phyloP scores from a whole-genome alignment of 2,329 filamentous ascomycete species.

The Fusarium sp. region DNA sequence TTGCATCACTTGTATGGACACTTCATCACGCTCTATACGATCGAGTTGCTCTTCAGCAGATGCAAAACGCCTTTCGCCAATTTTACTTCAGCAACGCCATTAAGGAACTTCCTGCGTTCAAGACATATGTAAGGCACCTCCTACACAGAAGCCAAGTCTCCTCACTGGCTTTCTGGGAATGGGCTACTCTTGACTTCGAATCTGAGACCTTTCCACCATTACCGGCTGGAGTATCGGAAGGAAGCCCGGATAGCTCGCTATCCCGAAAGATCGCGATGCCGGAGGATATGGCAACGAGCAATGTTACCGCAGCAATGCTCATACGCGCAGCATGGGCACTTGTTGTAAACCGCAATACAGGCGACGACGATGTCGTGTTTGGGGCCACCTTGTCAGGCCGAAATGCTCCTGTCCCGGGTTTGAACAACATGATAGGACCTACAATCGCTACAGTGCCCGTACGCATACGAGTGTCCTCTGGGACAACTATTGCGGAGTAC shows the following conservation, averaged over 20 bases:
- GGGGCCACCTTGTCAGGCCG: conserved; percentile 60
- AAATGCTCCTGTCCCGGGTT: conserved; percentile 29
- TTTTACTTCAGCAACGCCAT: conserved; percentile 6
- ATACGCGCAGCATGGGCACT: conserved; percentile 12
- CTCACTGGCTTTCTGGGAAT: conserved; percentile 19
- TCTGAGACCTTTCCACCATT: conserved; percentile 13
- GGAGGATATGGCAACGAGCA: background rate
- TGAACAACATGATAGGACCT: conserved; percentile 5
- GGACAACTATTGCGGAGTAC: conserved; percentile 8
- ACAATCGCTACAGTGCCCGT: conserved; percentile 8
- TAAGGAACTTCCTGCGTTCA: background rate
- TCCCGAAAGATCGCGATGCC: background rate
- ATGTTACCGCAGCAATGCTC: conserved; percentile 10
- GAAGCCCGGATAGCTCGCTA: conserved; percentile 7
- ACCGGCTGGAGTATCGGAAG: conserved; percentile 8
- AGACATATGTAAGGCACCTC: background rate
- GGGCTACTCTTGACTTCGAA: conserved; percentile 16
- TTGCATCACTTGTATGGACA: conserved; percentile 11
- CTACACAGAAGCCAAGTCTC: conserved; percentile 12
- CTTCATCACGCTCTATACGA: conserved; percentile 22
- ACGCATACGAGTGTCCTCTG: background rate
- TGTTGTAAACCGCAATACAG: conserved; percentile 57
- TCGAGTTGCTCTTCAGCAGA: conserved; percentile 10
- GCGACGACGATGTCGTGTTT: conserved; percentile 56
- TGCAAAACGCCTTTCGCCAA: conserved; percentile 8